Base-by-base conservation (phyloP, 805 yeast genomes). In the Ogataea salicorniae region DNA sequence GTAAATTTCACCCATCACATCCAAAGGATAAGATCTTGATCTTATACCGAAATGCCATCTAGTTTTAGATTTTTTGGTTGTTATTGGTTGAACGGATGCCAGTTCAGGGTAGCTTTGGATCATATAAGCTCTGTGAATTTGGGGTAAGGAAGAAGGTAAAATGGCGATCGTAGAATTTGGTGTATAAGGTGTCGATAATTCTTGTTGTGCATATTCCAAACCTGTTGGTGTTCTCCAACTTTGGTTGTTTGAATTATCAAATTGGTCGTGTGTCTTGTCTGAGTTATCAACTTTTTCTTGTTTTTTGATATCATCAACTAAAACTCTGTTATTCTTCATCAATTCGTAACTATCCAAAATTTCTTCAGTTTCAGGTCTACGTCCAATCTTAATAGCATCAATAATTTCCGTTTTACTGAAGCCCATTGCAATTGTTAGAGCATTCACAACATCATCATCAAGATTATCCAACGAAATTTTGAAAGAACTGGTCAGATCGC, bases 21-120 rank as follows among this genome's bases (percentile, higher is more conserved):
- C 99, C 57, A 94, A 74, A 34, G 99, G 98, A 63, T 94, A 94
- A 1, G 97, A 88, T 59, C 97, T 77, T 8, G 97, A 89, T 63
- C 99, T 76, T 51, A 94, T 94, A 55, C 99, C 99, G 63, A 94
- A 94, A 72, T 94, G 99, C 99, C 99, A 94, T 67, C 96, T 82
- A 6, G 96, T 88, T 68, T 90, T 92, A 51, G 92, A 86, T 65
- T 88, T 89, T 66, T 92, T 90, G 41, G 85, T 75, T 0, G 78
- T 68, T 44, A 81, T 76, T 7, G 80, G 69, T 38, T 71, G 71
- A n/a, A 68, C 57, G 18, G 66, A 52, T 15, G 66, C 63, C 18
- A 66, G 41, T 45, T 61, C 64, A 5, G 69, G 68, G 31, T 56
- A 59, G 34, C 59, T 47, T 41, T 67, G 68, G 55, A 81, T 75